These are phyloP conservation scores for Diaporthe eres DNA, from an alignment of 2,329 filamentous ascomycete genomes.

Conservation along the genomic window DNA sequence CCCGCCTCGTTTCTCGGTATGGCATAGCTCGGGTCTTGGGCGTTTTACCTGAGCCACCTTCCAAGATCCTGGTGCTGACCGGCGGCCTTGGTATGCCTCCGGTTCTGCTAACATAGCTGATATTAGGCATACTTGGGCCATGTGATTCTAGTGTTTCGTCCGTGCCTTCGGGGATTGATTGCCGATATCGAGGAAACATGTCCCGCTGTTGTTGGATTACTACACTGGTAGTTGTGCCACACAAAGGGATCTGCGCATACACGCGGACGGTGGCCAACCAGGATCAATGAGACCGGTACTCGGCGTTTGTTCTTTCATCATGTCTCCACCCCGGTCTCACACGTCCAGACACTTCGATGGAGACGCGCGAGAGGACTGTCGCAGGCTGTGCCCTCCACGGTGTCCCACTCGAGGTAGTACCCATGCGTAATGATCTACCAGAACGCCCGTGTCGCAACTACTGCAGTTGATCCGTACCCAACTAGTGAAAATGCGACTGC, in stretches of 20 bases:
- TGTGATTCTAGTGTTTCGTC: conserved; percentile 15
- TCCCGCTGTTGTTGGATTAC: not conserved
- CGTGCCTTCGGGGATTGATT: not conserved
- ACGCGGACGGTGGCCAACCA: not conserved
- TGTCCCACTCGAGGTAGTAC: conserved; percentile 22
- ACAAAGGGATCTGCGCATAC: not conserved
- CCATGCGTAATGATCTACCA: conserved; percentile 3
- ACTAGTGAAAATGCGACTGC: not conserved
- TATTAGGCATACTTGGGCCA: not conserved
- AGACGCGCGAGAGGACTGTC: not conserved
- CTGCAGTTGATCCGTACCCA: not conserved
- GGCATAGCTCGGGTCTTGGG: conserved; percentile 22
- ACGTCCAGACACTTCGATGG: not conserved
- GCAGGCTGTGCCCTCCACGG: conserved; percentile 22
- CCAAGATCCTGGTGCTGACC: conserved; percentile 12
- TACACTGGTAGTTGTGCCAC: not conserved
- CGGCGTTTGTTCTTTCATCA: not conserved
- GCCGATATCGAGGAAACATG: not conserved
- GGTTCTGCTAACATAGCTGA: not conserved
- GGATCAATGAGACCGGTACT: not conserved
- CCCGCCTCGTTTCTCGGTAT: conserved; percentile 13
- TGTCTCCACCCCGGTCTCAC: not conserved
- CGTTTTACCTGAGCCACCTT: conserved; percentile 20
- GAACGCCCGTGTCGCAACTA: not conserved
- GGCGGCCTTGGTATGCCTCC: conserved; percentile 29